Conservation (phyloP, 257 asterid species). For the Gentiana dahurica region DNA sequence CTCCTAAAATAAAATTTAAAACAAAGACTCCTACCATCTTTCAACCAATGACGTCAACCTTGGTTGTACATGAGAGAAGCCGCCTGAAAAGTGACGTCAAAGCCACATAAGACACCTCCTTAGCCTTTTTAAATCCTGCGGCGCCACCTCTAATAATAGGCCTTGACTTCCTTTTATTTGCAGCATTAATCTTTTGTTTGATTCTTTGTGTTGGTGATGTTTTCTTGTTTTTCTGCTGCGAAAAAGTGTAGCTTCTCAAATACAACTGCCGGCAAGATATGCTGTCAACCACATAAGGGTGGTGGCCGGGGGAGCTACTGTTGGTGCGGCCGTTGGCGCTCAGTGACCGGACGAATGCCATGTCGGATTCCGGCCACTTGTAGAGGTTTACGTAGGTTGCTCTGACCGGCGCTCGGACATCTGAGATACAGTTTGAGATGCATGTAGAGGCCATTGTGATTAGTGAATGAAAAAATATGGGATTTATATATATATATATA, state of each 20-base stretch:
- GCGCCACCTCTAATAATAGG: slow-evolving; percentile 1
- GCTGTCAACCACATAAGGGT: slow-evolving; percentile 62
- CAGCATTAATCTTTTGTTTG: slow-evolving; percentile 4
- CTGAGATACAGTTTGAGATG: slow-evolving; percentile 44
- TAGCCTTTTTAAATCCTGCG: slow-evolving; percentile 28
- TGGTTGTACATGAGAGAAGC: slow-evolving; percentile 68
- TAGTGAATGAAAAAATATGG: neutral
- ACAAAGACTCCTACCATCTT: no score
- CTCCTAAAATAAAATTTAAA: no score
- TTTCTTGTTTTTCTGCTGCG: slow-evolving; percentile 28
- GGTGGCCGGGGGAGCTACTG: slow-evolving; percentile 1
- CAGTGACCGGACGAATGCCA: slow-evolving; percentile 64
- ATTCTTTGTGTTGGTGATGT: slow-evolving; percentile 23
- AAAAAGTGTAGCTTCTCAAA: slow-evolving; percentile 38
- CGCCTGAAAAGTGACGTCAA: slow-evolving; percentile 50
- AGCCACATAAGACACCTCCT: slow-evolving; percentile 30
- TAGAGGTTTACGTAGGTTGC: slow-evolving; percentile 64
- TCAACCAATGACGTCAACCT: slow-evolving; percentile 64
- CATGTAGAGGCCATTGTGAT: slow-evolving; percentile 32
- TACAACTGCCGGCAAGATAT: slow-evolving; percentile 75
- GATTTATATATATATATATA: no score
- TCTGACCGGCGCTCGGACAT: slow-evolving; percentile 42
- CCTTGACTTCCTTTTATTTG: slow-evolving; percentile 1
- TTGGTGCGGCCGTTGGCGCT: slow-evolving; percentile 23
- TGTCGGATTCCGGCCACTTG: slow-evolving; percentile 91